These are phyloP conservation scores for Xylariaceae sp. DNA, from an alignment of 2,329 filamentous ascomycete genomes.

Conservation along the genomic window DNA sequence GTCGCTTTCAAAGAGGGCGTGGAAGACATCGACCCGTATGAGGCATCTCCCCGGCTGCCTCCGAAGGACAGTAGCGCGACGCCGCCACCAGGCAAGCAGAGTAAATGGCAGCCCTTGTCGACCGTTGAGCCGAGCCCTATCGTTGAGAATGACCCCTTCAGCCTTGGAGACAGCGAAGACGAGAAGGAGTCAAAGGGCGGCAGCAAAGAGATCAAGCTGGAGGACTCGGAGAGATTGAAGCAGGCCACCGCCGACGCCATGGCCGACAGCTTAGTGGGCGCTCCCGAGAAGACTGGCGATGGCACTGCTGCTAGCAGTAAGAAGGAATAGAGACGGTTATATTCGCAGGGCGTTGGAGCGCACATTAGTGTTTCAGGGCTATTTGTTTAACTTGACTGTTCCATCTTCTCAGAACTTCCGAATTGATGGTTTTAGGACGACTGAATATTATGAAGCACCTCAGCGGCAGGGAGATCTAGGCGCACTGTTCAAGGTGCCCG, in stretches of 20 bases:
- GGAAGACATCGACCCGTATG: conserved; percentile 77
- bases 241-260: conserved; percentile 57
- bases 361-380: too few relatives aligned
- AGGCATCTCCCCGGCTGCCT: conserved; percentile 49
- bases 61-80: conserved; percentile 41
- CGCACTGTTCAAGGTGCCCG: too few relatives aligned
- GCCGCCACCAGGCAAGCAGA: conserved; percentile 54
- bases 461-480: too few relatives aligned
- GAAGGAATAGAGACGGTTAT: conserved; percentile 13
- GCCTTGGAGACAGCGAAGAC: conserved; percentile 89
- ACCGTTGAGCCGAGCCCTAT: conserved; percentile 79
- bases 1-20: conserved; percentile 55
- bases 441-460: too few relatives aligned
- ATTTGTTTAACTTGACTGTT: too few relatives aligned
- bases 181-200: conserved; percentile 70
- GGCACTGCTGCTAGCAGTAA: conserved; percentile 4
- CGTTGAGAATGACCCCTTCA: conserved; percentile 90
- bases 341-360: too few relatives aligned
- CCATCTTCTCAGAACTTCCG: too few relatives aligned
- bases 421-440: too few relatives aligned
- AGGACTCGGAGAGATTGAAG: conserved; percentile 55
- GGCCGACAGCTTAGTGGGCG: conserved; percentile 45
- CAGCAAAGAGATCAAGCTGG: conserved; percentile 43
- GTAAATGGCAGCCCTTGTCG: conserved; percentile 96
- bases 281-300: conserved; percentile 23